Base-by-base conservation (phyloP, 495 filamentous ascomycete species). In the Hamigera avellanea region DNA sequence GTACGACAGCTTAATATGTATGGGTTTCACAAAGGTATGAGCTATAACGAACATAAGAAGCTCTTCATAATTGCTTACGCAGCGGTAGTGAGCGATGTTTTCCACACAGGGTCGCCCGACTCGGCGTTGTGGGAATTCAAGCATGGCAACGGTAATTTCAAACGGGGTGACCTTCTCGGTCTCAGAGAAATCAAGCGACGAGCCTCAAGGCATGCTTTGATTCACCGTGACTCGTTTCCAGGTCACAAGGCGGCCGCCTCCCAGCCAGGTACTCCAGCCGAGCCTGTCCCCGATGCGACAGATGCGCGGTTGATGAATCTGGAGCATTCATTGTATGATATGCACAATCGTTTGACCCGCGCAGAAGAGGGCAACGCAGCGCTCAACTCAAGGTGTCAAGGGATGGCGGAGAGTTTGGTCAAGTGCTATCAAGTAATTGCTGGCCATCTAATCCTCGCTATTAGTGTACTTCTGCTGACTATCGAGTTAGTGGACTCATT, bases 1-100 rank as follows among this genome's bases (percentile, higher is more conserved):
- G 91, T 98, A 25, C 77, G 91, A 33, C 91, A 98, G 61, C 67
- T 98, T 36, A 98, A 98, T 54, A 98, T 98, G 91, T 98, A 98
- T 49, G 91, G 91, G 2, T 98, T 98, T 65, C 91, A 98, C 61
- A 98, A 98, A 86, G 91, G 91, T 91, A 68, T 33, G 69, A 42
- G 33, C 14, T 33, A 25, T 32, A 39, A 31, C 26, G 33, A 37
- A n/a, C 16, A 32, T 16, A 15, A 9, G 7, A 8, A 3, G 14
- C n/a, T 39, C 3, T 19, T 6, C 10, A 13, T 13, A 6, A 13
- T 15, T 17, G 9, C 9, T 3, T 7, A 8, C 19, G 2, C 14
- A 15, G 30, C 7, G 32, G 38, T 44, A 98, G 91, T 96, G 46
- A 95, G 91, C 72, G 91, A 98, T 58, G 93, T 96, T 15, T 98